Percentiles rank a stretch among this genome's conserved stretches.
Evolutionary conservation across 2,329 filamentous ascomycete species (phyloP).

Genomic region (Hypoxylon sp.): DNA sequence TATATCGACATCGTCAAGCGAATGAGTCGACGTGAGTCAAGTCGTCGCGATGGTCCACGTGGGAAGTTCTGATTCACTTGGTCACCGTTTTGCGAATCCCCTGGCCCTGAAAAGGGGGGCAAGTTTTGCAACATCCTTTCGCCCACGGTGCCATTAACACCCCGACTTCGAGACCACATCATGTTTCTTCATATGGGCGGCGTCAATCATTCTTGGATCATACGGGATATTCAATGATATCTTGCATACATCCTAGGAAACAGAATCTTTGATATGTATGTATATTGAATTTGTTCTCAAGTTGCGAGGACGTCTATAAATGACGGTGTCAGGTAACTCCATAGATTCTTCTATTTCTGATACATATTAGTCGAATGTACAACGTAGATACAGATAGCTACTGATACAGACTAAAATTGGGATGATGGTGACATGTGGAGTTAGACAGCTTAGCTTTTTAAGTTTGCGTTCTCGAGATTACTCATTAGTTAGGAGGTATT

Average conservation of each 20-base stretch:
- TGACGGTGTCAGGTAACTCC: background rate
- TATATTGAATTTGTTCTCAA: background rate
- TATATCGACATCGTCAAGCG: conserved; percentile 3
- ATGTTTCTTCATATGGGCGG: background rate
- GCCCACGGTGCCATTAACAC: background rate
- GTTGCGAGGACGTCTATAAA: background rate
- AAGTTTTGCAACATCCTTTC: background rate
- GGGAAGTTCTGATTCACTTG: background rate
- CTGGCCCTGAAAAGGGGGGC: background rate
- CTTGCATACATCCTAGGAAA: background rate
- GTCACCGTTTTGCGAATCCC: background rate
- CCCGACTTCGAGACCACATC: background rate
- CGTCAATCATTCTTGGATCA: background rate
- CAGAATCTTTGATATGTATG: too few species aligned
- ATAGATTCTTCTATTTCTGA: background rate
- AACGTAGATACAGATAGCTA: too few species aligned
- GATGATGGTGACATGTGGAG: background rate
- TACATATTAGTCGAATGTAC: background rate
- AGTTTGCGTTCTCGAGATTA: background rate
- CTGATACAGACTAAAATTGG: background rate
- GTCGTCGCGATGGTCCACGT: background rate
- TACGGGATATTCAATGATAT: background rate
- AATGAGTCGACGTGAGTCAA: conserved; percentile 21
- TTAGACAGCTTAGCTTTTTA: background rate
- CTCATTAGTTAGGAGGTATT: background rate